Percentiles rank a stretch among this genome's conserved stretches.
Conservation (phyloP, 306 rosid species). For the Castanea sativa region DNA sequence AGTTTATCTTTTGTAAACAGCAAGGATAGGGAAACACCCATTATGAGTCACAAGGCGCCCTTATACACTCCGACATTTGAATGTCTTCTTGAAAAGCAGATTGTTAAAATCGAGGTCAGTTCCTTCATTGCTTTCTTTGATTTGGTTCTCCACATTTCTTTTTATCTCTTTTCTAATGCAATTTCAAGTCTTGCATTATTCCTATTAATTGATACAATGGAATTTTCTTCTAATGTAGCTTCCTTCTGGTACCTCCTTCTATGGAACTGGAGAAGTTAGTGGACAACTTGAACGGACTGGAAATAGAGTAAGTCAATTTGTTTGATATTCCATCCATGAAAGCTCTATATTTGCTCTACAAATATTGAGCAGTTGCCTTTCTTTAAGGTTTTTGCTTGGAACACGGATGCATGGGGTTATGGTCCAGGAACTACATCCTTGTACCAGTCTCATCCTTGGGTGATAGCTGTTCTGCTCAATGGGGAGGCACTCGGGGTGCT, state of each 20-base stretch:
- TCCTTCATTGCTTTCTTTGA: slow-evolving; percentile 1
- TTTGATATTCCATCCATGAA: background rate
- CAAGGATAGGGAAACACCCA: slow-evolving; percentile 55
- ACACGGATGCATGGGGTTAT: slow-evolving; percentile 80
- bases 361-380: slow-evolving; percentile 10
- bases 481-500: slow-evolving; percentile 88
- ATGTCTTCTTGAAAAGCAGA: slow-evolving; percentile 57
- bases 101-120: slow-evolving; percentile 73
- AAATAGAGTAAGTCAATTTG: slow-evolving; percentile 53
- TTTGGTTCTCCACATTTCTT: background rate
- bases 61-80: slow-evolving; percentile 55
- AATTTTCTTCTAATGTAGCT: slow-evolving; percentile 46
- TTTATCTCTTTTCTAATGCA: background rate
- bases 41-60: slow-evolving; percentile 50
- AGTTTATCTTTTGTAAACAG: slow-evolving; percentile 65
- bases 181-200: background rate
- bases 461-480: slow-evolving; percentile 81
- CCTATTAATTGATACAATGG: slow-evolving; percentile 9
- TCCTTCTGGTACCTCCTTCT: slow-evolving; percentile 75
- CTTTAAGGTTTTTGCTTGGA: slow-evolving; percentile 78
- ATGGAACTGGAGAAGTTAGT: slow-evolving; percentile 92
- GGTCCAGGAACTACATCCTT: slow-evolving; percentile 81
- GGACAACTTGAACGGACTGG: slow-evolving; percentile 93
- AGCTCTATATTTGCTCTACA: slow-evolving; percentile 3
- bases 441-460: slow-evolving; percentile 99